Evolutionary conservation across 371 early-diverging fungal species (phyloP).

Genomic region (Rhizopus delemar): DNA sequence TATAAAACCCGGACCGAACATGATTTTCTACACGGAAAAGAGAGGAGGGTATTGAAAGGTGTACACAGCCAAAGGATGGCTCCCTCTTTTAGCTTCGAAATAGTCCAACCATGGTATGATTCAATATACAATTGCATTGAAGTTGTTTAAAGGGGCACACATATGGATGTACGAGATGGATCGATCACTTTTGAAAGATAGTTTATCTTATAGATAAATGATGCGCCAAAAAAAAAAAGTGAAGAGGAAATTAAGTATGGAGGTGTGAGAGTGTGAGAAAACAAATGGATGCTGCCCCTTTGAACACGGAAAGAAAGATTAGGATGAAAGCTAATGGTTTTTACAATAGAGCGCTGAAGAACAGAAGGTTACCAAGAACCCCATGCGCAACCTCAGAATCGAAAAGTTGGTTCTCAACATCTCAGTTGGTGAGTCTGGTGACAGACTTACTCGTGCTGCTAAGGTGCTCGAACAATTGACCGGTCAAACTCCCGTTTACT

Average conservation of each 20-base stretch:
- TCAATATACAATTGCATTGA: neutral
- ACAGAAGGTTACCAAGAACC: conserved; percentile 70
- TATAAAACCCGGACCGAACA: neutral
- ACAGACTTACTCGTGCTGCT: conserved; percentile 99
- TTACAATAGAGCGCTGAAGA: conserved; percentile 63
- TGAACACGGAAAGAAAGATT: neutral
- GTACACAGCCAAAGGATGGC: conserved; percentile 4
- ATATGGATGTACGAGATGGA: conserved; percentile 5
- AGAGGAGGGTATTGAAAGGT: neutral
- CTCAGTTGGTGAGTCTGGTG: conserved; percentile 99
- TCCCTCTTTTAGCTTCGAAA: conserved; percentile 38
- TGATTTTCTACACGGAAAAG: too few relatives aligned
- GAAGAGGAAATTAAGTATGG: conserved; percentile 6
- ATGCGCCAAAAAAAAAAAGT: neutral
- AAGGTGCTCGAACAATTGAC: conserved; percentile 99
- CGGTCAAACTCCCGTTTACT: conserved; percentile 99
- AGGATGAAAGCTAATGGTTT: neutral
- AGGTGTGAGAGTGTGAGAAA: too few relatives aligned
- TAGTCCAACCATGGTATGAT: conserved; percentile 35
- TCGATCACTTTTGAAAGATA: too few relatives aligned
- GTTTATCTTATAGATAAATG: neutral
- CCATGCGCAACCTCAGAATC: conserved; percentile 96
- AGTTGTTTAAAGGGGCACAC: neutral
- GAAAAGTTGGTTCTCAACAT: conserved; percentile 99
- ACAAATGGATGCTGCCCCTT: conserved; percentile 1